Evolutionary conservation across 768 basidiomycete genomes (phyloP).

Genomic region (Boletales sp.): DNA sequence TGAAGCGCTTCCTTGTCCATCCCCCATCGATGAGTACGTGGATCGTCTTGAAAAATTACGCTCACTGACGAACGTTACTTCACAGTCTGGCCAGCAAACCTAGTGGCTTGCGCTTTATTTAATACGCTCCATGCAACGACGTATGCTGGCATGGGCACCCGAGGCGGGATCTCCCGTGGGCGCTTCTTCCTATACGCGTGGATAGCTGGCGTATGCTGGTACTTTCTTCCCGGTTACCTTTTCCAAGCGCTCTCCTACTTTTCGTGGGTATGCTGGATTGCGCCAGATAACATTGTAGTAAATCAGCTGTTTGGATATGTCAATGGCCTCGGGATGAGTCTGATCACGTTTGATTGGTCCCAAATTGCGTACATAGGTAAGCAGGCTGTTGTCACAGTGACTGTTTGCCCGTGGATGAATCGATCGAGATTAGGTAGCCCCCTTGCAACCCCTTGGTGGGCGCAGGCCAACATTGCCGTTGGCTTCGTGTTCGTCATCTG

Average conservation of each 20-base stretch:
- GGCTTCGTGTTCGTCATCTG: conserved; percentile 72
- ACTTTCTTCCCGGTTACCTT: conserved; percentile 70
- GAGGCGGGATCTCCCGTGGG: conserved; percentile 49
- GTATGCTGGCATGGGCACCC: conserved; percentile 40
- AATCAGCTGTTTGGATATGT: conserved; percentile 73
- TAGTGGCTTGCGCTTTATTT: conserved; percentile 68
- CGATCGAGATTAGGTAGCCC: conserved; percentile 36
- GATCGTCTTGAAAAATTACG: not conserved
- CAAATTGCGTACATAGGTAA: conserved; percentile 45
- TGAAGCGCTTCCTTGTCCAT: conserved; percentile 58
- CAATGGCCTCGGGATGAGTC: conserved; percentile 58
- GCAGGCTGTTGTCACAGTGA: not conserved
- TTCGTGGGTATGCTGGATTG: conserved; percentile 65
- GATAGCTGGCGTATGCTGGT: conserved; percentile 35
- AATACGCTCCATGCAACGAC: conserved; percentile 66
- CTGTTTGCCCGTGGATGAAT: not conserved
- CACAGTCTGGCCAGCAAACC: conserved; percentile 69
- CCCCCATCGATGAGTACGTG: conserved; percentile 61
- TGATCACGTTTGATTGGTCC: conserved; percentile 81
- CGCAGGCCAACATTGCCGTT: conserved; percentile 61
- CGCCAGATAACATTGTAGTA: conserved; percentile 60
- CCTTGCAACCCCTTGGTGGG: conserved; percentile 81
- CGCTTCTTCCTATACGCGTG: conserved; percentile 49
- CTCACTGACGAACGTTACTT: conserved; percentile 25
- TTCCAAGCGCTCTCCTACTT: conserved; percentile 64